phyloP scores from a whole-genome alignment of 1,284 basidiomycete species.

The Naganishia sp. region DNA sequence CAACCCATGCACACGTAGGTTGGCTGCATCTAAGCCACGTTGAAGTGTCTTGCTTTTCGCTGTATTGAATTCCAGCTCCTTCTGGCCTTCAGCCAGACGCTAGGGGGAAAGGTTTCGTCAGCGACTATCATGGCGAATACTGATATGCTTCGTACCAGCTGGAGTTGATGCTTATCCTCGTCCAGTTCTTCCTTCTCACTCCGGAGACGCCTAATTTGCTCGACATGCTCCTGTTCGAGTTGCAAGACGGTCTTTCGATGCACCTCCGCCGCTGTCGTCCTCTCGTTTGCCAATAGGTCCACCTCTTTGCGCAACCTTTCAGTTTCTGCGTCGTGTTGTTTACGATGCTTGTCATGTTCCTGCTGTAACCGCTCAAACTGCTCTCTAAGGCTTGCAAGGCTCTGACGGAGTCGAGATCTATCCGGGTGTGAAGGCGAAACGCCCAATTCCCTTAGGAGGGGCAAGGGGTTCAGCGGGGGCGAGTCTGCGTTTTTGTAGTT shows the following conservation, averaged over 20 bases:
- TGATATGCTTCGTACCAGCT: neutral
- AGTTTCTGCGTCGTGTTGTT: conserved; percentile 1
- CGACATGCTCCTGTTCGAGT: conserved; percentile 12
- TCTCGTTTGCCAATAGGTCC: conserved; percentile 11
- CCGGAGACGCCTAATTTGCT: conserved; percentile 3
- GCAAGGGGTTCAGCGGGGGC: neutral
- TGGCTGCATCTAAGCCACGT: conserved; percentile 17
- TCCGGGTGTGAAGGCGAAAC: neutral
- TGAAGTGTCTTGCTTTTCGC: conserved; percentile 9
- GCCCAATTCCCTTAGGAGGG: neutral
- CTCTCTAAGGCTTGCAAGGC: conserved; percentile 4
- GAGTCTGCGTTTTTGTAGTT: neutral
- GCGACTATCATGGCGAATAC: neutral
- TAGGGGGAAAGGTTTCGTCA: neutral
- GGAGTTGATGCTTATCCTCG: conserved; percentile 4
- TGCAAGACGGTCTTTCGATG: conserved; percentile 16
- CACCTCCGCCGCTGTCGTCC: conserved; percentile 8
- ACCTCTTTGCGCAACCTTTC: conserved; percentile 4
- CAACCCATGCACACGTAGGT: conserved; percentile 16
- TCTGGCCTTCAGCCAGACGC: conserved; percentile 10
- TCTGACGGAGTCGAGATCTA: conserved; percentile 19
- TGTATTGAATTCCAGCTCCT: conserved; percentile 5
- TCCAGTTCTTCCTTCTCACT: conserved; percentile 19
- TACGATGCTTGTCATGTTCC: conserved; percentile 12
- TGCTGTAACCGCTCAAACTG: conserved; percentile 24